phyloP scores from a whole-genome alignment of 2,329 filamentous ascomycete genomes.

The Fusarium kyushuense region DNA sequence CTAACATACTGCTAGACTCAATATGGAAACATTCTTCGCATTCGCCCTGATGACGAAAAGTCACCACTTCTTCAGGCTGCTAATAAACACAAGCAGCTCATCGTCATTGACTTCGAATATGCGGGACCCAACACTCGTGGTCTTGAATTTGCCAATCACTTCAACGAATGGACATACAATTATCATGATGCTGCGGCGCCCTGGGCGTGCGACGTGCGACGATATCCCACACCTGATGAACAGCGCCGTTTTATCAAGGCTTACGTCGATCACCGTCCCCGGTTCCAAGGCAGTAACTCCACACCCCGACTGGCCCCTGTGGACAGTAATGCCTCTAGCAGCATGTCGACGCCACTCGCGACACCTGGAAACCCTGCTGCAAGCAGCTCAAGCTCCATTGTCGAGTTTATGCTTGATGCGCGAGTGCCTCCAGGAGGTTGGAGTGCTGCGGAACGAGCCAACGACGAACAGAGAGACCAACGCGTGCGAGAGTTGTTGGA shows the following conservation, averaged over 20 bases:
- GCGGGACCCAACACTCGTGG: constrained; percentile 88
- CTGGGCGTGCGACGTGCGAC: constrained; percentile 73
- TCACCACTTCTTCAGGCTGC: constrained; percentile 89
- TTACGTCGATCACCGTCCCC: constrained; percentile 85
- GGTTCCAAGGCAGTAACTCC: constrained; percentile 64
- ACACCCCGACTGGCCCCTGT: constrained; percentile 63
- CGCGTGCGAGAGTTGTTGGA: constrained; percentile 78
- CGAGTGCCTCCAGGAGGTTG: constrained; percentile 67
- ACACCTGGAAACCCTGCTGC: constrained; percentile 48
- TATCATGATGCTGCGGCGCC: constrained; percentile 81
- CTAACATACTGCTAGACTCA: constrained; percentile 74
- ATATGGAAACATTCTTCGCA: constrained; percentile 95
- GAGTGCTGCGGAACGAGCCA: constrained; percentile 65
- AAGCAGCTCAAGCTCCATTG: constrained; percentile 68
- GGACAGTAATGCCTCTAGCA: constrained; percentile 54
- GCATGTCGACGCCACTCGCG: constrained; percentile 52
- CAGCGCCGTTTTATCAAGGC: constrained; percentile 87
- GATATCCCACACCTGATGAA: constrained; percentile 83
- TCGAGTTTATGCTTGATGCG: constrained; percentile 86
- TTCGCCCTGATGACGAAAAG: constrained; percentile 74
- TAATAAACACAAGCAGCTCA: constrained; percentile 94
- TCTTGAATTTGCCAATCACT: constrained; percentile 96
- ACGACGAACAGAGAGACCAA: constrained; percentile 73
- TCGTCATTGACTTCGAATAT: constrained; percentile 99
- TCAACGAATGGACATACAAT: constrained; percentile 98